Evolutionary conservation across 1,284 basidiomycete genomes (phyloP), one percentile per base, ranked within the genome.

Genomic region (Ceratobasidium sp.): DNA sequence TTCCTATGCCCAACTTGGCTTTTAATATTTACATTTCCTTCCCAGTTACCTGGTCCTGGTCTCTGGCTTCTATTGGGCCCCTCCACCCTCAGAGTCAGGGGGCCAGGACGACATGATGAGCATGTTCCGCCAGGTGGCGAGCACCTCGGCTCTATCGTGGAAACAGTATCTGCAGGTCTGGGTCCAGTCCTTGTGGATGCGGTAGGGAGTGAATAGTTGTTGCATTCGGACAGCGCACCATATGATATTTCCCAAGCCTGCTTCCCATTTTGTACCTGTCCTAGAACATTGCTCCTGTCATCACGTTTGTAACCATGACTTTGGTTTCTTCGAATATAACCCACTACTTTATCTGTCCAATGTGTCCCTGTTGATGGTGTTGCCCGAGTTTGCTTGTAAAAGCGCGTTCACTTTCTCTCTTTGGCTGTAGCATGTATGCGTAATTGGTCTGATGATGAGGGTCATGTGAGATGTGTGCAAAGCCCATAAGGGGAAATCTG

Each of bases 61-160:
- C 41, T 88, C 92, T 66, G 93, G 93, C 13, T 95, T 95, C 84
- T 93, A 89, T 84, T 93, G 87, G 79, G 91, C 92, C 0, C 92
- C 83, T 1, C 39, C 68, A 1, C 68, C 68, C 7, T 49, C 53
- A 19, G 37, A 37, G 13, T 16, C 41, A 5, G 68, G 37, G 27
- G 56, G 43, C 2, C 54, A 54, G 16, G 31, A 59, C 3, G 68
- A 71, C 24, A 27, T 71, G 16, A 43, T n/a, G 24, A 22, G 34
- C 8, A 16, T 22, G 43, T 58, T 69, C 53, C 37, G 24, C 5
- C 48, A 58, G 24, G 56, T 49, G 1, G 19, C 37, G 16, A 27
- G n/a, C 22, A 19, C n/a, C 24, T 71, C 68, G 51, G 56, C 56
- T 6, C 6, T 71, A 19, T 46, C 39, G 31, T 71, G 68, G 68